Conservation (phyloP, 83 land plant genomes). For the Picea mariana region DNA sequence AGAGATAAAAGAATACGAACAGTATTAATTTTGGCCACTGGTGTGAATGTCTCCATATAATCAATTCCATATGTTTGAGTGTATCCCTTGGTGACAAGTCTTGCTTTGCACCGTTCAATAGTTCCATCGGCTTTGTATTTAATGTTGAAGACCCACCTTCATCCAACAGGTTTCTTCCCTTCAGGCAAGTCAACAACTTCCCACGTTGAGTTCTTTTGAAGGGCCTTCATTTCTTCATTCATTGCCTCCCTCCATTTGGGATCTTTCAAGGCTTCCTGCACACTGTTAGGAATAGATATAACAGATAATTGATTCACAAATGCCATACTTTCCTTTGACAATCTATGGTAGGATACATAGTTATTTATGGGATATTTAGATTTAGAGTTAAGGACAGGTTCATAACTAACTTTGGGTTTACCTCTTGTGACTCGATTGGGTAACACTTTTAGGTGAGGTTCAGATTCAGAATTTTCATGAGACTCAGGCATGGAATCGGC, state of each 20-base stretch:
- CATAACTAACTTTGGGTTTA: too few species aligned
- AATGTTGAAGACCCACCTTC: constrained; percentile 1
- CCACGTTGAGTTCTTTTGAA: constrained; percentile 9
- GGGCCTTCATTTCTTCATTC: constrained; percentile 2
- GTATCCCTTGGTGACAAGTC: constrained; percentile 14
- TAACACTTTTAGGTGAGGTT: too few species aligned
- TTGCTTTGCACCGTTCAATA: constrained; percentile 10
- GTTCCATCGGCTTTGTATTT: constrained; percentile 9
- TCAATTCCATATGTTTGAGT: constrained; percentile 19
- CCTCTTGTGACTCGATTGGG: too few species aligned
- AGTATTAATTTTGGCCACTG: constrained; percentile 10
- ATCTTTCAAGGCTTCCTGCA: not conserved
- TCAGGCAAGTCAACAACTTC: constrained; percentile 5
- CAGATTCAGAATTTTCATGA: too few species aligned
- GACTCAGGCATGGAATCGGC: too few species aligned
- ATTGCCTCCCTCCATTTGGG: not conserved
- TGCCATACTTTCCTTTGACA: too few species aligned
- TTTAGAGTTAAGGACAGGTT: too few species aligned
- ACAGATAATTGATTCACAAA: too few species aligned
- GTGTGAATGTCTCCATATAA: constrained; percentile 16
- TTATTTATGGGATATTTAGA: too few species aligned
- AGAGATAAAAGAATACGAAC: constrained; percentile 1
- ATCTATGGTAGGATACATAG: too few species aligned
- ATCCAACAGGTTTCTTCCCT: constrained; percentile 8
- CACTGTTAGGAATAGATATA: too few species aligned